phyloP scores from a whole-genome alignment of 768 basidiomycete genomes.

The Suillus ampliporus region DNA sequence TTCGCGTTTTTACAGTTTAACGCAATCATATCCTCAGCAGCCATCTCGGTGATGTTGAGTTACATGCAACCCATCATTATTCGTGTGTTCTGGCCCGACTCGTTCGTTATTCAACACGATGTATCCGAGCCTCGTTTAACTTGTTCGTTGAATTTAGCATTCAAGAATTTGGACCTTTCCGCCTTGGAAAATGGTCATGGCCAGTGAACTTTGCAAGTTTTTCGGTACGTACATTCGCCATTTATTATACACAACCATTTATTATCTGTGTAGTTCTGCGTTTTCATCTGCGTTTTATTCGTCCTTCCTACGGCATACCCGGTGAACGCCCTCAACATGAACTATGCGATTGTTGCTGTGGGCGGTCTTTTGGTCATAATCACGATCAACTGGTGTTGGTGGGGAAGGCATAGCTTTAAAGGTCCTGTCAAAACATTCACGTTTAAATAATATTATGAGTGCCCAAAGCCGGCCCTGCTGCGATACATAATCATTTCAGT shows the following conservation, averaged over 20 bases:
- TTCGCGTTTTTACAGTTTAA: slow-evolving; percentile 46
- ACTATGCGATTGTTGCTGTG: slow-evolving; percentile 62
- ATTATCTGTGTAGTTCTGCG: slow-evolving; percentile 45
- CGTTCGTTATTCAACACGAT: slow-evolving; percentile 38
- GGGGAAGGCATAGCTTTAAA: slow-evolving; percentile 51
- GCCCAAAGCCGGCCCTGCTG: background rate
- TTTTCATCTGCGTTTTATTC: slow-evolving; percentile 61
- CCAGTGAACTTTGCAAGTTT: slow-evolving; percentile 54
- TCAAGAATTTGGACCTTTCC: slow-evolving; percentile 54
- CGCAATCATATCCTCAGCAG: slow-evolving; percentile 60
- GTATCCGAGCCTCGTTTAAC: slow-evolving; percentile 45
- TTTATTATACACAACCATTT: background rate
- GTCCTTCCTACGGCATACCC: slow-evolving; percentile 61
- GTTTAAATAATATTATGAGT: background rate
- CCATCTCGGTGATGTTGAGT: slow-evolving; percentile 62
- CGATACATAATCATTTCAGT: background rate
- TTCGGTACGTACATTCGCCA: slow-evolving; percentile 37
- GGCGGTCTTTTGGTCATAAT: slow-evolving; percentile 54
- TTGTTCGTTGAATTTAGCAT: slow-evolving; percentile 57
- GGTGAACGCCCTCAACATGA: slow-evolving; percentile 57
- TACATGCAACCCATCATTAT: slow-evolving; percentile 64
- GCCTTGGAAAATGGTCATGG: slow-evolving; percentile 59
- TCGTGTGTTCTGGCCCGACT: slow-evolving; percentile 60
- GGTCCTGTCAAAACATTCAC: slow-evolving; percentile 50
- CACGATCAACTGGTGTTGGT: slow-evolving; percentile 49